These are phyloP conservation scores for Populus alba DNA, from an alignment of 345 rosid species.

Conservation along the genomic window DNA sequence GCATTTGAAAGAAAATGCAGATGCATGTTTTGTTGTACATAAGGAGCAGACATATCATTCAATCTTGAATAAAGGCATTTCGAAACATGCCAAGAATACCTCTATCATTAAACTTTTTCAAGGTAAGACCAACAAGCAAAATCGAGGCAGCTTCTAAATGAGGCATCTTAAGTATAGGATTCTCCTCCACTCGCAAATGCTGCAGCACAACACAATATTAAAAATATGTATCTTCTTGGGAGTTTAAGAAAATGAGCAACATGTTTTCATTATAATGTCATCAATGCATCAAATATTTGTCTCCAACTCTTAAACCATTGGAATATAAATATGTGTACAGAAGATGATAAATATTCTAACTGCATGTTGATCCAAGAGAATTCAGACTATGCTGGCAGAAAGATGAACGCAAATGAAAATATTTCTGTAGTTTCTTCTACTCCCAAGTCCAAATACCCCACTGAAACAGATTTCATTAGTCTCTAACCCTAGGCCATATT, in stretches of 20 bases:
- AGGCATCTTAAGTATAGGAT: constrained; percentile 88
- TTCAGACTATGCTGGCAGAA: not conserved
- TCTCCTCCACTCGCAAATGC: constrained; percentile 99
- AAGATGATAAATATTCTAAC: not conserved
- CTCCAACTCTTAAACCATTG: not conserved
- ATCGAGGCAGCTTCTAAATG: constrained; percentile 94
- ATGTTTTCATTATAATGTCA: not conserved
- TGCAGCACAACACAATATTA: constrained; percentile 30
- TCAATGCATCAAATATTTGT: not conserved
- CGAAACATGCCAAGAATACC: constrained; percentile 40
- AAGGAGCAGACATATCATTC: not conserved
- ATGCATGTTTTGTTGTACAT: not conserved
- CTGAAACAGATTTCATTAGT: not conserved
- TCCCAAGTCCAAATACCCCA: not conserved
- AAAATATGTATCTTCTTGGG: not conserved
- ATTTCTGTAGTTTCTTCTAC: not conserved
- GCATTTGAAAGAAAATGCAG: not conserved
- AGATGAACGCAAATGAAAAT: not conserved
- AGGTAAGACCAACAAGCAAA: constrained; percentile 88
- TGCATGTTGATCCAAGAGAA: not conserved
- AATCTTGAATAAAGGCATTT: not conserved
- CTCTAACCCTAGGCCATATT: not conserved
- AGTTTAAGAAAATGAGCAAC: not conserved
- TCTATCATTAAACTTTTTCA: constrained; percentile 98
- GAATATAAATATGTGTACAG: not conserved